These are phyloP conservation scores for Lignosus rhinocerotis DNA, from an alignment of 1,284 basidiomycete species.

Conservation along the genomic window DNA sequence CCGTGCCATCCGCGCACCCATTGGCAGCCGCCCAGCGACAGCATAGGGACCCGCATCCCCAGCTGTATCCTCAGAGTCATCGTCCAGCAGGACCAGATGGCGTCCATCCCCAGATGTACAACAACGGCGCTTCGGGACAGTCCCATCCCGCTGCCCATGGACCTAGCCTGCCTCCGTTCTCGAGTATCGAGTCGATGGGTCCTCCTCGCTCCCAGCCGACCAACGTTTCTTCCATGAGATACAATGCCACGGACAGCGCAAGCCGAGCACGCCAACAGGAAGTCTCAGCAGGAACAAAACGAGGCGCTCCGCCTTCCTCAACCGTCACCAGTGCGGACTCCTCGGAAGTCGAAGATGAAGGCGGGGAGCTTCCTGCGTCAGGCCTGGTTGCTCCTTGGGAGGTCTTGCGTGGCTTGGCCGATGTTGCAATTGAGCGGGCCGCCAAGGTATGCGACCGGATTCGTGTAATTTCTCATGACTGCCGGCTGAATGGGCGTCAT, in stretches of 20 bases:
- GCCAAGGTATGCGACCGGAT: conserved; percentile 53
- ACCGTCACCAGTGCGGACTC: conserved; percentile 74
- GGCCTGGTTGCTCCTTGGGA: conserved; percentile 84
- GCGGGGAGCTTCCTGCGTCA: conserved; percentile 75
- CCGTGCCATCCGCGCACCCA: conserved; percentile 29
- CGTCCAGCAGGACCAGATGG: conserved; percentile 28
- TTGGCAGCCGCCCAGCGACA: conserved; percentile 23
- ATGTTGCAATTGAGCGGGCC: conserved; percentile 76
- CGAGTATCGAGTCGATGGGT: conserved; percentile 63
- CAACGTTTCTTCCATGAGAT: conserved; percentile 60
- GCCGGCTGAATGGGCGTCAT: conserved; percentile 7
- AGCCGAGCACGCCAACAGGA: conserved; percentile 32
- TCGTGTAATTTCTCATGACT: conserved; percentile 15
- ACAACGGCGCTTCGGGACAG: conserved; percentile 25
- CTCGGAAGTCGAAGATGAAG: conserved; percentile 73
- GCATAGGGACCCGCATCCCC: conserved; percentile 26
- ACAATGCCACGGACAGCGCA: conserved; percentile 47
- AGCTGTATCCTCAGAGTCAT: conserved; percentile 28
- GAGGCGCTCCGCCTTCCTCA: conserved; percentile 58
- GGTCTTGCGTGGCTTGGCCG: conserved; percentile 75
- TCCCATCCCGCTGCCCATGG: conserved; percentile 34
- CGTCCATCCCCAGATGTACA: conserved; percentile 31
- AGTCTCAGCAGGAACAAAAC: conserved; percentile 49
- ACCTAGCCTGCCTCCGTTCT: conserved; percentile 69
- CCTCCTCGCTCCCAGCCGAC: conserved; percentile 46